Evolutionary conservation across 1,284 basidiomycete genomes (phyloP).

Genomic region (Ganoderma lingzhi): DNA sequence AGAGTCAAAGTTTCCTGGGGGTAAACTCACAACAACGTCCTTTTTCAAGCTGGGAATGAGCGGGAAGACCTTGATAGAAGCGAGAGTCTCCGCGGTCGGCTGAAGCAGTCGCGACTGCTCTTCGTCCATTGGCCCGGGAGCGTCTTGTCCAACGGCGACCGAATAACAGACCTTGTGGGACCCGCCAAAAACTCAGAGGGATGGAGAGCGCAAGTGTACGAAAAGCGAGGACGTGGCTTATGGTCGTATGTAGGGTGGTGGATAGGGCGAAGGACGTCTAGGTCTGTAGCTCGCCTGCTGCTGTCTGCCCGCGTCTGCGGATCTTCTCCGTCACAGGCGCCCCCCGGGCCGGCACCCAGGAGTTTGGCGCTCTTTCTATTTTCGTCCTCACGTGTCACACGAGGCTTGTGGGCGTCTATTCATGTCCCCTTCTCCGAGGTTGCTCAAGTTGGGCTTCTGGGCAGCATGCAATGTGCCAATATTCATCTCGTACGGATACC

Average conservation of each 20-base stretch:
- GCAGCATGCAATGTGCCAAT: no score
- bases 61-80: conserved; percentile 77
- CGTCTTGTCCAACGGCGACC: not conserved
- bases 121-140: conserved; percentile 37
- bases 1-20: not conserved
- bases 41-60: conserved; percentile 74
- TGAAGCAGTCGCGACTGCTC: conserved; percentile 51
- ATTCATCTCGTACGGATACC: no score
- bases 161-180: not conserved
- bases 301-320: no score
- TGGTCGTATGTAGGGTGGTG: not conserved
- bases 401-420: not conserved
- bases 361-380: not conserved
- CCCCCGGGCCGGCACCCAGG: not conserved
- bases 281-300: not conserved
- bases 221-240: not conserved
- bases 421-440: not conserved
- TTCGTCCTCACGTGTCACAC: not conserved
- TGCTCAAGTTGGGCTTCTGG: no score
- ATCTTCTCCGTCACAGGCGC: no score
- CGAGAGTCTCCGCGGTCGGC: conserved; percentile 62
- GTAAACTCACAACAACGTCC: conserved; percentile 67
- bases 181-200: not conserved
- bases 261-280: not conserved
- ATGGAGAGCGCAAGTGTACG: not conserved